Evolutionary conservation across 2,329 filamentous ascomycete species (phyloP).

Genomic region (Colletotrichum liriopes): DNA sequence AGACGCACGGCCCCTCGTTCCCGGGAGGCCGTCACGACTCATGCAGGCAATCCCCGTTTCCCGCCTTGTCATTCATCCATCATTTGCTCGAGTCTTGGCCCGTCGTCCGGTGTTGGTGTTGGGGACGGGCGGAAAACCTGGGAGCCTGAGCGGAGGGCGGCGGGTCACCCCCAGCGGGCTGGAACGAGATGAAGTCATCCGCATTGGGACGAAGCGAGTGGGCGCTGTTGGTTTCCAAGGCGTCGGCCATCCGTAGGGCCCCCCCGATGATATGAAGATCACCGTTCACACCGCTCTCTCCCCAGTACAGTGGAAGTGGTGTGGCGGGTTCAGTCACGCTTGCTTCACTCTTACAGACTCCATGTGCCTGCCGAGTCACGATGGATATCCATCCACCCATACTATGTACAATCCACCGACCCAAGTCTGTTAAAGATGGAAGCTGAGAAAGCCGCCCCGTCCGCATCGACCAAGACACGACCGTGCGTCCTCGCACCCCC

Average conservation of each 20-base stretch:
- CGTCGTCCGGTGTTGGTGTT: not conserved
- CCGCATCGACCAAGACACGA: not conserved
- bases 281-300: not conserved
- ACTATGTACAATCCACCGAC: not conserved
- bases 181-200: conserved; percentile 33
- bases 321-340: not conserved
- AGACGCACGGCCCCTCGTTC: not conserved
- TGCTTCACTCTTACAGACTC: not conserved
- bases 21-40: conserved; percentile 30
- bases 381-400: not conserved
- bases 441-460: not conserved
- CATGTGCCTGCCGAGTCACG: conserved; percentile 1
- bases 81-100: not conserved
- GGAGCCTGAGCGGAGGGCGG: not conserved
- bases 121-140: not conserved
- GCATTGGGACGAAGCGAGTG: not conserved
- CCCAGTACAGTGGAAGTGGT: not conserved
- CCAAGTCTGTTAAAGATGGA: not conserved
- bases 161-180: not conserved
- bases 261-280: not conserved
- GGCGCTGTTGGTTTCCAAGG: conserved; percentile 21
- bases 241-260: not conserved
- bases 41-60: not conserved
- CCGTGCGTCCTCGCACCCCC: conserved; percentile 2
- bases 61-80: conserved; percentile 11